Base-by-base conservation (phyloP, 2,329 filamentous ascomycete species). In the Rhytidhysteron rufulum region DNA sequence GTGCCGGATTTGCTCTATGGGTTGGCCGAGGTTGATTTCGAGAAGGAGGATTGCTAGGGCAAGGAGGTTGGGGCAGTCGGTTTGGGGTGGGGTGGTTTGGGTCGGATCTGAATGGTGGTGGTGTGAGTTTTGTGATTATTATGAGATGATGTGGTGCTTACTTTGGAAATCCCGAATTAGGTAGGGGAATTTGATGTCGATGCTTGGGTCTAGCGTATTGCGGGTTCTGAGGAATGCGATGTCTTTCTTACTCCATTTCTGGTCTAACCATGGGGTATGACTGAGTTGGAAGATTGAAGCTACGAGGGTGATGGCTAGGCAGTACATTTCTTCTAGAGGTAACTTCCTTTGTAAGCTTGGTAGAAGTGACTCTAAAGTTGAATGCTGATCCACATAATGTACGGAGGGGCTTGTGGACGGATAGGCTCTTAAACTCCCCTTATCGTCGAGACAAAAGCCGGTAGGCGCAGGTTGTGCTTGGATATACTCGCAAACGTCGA, bases 181-280 rank as follows among this genome's bases (percentile, higher is more conserved):
- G 32, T 45, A 35, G 15, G 40, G 37, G 16, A 38, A 31, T 19
- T 15, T 20, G 39, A 46, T 43, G n/a, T 46, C 27, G 30, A 34
- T 37, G 41, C 17, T 27, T 35, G 9, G 36, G 3, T n/a, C 8
- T 11, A 7, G 13, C 5, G 7, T 6, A 11, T 19, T 11, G 10
- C 13, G 18, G 10, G 8, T 9, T 19, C 16, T 11, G 4, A 31
- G 8, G n/a, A 36, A 36, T 10, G 18, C 10, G 19, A 36, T 36
- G 16, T 36, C 34, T 24, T 13, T 8, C n/a, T 36, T 36, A 25
- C 19, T 24, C 34, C 34, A 36, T 13, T 11, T 8, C 7, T n/a
- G 6, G 11, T 21, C 13, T 13, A 36, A 22, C 34, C 34, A 36
- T 24, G 34, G 34, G 7, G 34, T 36, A 4, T 5, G 13, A 18